A percentile compares a stretch with the other conserved stretches of the same genome.
Conservation (phyloP, 306 rosid genomes). For the Abrus precatorius region DNA sequence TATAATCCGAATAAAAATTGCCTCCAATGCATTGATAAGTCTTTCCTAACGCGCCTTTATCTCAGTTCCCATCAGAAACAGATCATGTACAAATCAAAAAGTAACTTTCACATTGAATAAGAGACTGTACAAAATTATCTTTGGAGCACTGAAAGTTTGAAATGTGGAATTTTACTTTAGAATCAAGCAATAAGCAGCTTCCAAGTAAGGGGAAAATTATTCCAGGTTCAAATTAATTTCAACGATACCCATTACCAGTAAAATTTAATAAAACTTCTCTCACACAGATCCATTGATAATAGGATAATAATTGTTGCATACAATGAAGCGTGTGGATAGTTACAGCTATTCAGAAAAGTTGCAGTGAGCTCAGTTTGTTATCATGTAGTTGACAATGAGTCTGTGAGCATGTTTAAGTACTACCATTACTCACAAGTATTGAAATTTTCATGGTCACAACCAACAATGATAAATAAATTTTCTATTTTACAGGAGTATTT, state of each 20-base stretch:
- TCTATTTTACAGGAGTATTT: constrained; percentile 11
- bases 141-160: constrained; percentile 29
- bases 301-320: constrained; percentile 20
- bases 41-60: background rate
- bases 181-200: constrained; percentile 8
- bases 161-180: background rate
- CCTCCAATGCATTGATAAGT: background rate
- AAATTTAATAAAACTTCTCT: constrained; percentile 12
- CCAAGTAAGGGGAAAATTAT: constrained; percentile 14
- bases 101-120: background rate
- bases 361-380: constrained; percentile 27
- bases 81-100: constrained; percentile 21
- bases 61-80: background rate
- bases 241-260: background rate
- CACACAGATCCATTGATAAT: constrained; percentile 24
- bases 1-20: background rate
- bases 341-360: constrained; percentile 20
- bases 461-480: background rate
- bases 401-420: background rate
- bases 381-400: background rate
- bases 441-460: background rate
- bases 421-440: background rate
- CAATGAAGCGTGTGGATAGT: background rate
- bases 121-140: constrained; percentile 21
- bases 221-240: background rate